phyloP scores from a whole-genome alignment of 192 early-diverging fungal genomes.

The Geranomyces variabilis region DNA sequence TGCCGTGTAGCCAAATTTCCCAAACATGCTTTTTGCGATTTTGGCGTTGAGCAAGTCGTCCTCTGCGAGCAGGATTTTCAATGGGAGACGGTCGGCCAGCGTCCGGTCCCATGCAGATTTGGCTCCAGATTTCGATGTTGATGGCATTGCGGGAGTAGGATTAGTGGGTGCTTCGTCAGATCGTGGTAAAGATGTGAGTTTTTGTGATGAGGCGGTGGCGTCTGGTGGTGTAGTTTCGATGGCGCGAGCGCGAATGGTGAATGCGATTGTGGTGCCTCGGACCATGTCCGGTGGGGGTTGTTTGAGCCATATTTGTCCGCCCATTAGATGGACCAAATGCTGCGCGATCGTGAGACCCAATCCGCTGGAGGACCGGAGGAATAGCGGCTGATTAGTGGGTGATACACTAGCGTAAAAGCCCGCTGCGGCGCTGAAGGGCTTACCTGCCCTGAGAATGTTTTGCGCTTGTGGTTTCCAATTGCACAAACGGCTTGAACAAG shows the following conservation, averaged over 20 bases:
- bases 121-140: neutral
- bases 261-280: slow-evolving; percentile 11
- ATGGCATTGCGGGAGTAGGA: neutral
- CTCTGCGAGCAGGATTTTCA: slow-evolving; percentile 17
- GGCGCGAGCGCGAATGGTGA: slow-evolving; percentile 6
- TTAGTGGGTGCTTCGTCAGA: no score
- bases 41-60: slow-evolving; percentile 16
- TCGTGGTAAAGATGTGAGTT: no score
- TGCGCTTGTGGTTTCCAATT: slow-evolving; percentile 18
- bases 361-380: neutral
- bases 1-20: slow-evolving; percentile 12
- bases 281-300: neutral
- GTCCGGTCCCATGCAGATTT: slow-evolving; percentile 13
- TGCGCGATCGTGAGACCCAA: slow-evolving; percentile 14
- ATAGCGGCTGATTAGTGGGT: no score
- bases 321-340: slow-evolving; percentile 9
- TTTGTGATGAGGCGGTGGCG: no score
- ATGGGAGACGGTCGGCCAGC: neutral
- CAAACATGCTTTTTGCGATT: slow-evolving; percentile 6
- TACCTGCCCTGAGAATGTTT: slow-evolving; percentile 19
- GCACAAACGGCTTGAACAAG: slow-evolving; percentile 23
- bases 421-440: no score
- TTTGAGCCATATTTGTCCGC: slow-evolving; percentile 17
- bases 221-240: no score
- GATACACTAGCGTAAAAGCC: no score